Evolutionary conservation across 495 filamentous ascomycete species (phyloP).

Genomic region (Annulohypoxylon stygium): DNA sequence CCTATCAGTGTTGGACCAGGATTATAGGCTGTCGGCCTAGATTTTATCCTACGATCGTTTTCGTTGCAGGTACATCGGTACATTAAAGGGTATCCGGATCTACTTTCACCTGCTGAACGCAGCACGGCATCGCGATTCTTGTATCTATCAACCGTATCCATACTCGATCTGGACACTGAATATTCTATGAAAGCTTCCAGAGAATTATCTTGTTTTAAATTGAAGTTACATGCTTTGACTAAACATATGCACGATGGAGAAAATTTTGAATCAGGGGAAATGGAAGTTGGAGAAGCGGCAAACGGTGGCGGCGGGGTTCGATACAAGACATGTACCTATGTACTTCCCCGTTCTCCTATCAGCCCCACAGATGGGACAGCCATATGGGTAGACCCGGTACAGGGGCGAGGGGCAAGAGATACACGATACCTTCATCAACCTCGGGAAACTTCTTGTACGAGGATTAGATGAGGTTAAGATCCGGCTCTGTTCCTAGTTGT

Average conservation of each 20-base stretch:
- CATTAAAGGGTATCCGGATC: slow-evolving; percentile 23
- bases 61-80: slow-evolving; percentile 32
- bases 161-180: slow-evolving; percentile 11
- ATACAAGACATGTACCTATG: neutral
- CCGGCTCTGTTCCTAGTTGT: slow-evolving; percentile 18
- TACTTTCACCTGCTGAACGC: slow-evolving; percentile 11
- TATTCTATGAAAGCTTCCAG: slow-evolving; percentile 30
- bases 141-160: slow-evolving; percentile 13
- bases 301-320: slow-evolving; percentile 30
- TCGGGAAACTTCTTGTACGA: slow-evolving; percentile 37
- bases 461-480: slow-evolving; percentile 2
- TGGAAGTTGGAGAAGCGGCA: slow-evolving; percentile 43
- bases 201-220: slow-evolving; percentile 45
- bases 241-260: slow-evolving; percentile 13
- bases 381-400: slow-evolving; percentile 41
- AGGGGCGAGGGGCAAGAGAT: slow-evolving; percentile 11
- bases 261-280: slow-evolving; percentile 39
- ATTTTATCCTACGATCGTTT: slow-evolving; percentile 45
- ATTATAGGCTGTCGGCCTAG: slow-evolving; percentile 46
- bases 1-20: slow-evolving; percentile 41
- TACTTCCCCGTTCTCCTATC: slow-evolving; percentile 27
- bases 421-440: slow-evolving; percentile 38
- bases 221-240: slow-evolving; percentile 25
- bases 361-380: slow-evolving; percentile 22
- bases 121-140: neutral